Conservation (phyloP, 2,329 filamentous ascomycete genomes). For the Aspergillus transmontanensis region DNA sequence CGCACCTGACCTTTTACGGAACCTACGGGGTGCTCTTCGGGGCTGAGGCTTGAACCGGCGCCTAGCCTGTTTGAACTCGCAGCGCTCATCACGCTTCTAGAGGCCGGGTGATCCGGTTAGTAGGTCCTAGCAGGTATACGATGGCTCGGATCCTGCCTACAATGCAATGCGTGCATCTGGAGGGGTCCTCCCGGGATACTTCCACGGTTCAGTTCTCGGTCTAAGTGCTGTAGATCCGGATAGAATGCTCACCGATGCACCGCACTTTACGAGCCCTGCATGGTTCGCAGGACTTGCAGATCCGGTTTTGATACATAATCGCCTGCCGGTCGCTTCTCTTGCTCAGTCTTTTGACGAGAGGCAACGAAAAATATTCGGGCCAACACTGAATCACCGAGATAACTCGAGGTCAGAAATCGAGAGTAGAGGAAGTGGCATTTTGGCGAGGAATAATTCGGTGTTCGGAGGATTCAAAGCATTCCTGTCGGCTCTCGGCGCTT, state of each 20-base stretch:
- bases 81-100: neutral
- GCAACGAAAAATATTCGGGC: too few species aligned
- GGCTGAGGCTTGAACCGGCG: neutral
- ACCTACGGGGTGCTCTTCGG: neutral
- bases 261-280: neutral
- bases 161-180: neutral
- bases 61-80: neutral
- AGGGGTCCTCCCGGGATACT: neutral
- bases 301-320: neutral
- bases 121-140: neutral
- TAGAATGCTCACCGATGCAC: neutral
- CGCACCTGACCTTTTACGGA: neutral
- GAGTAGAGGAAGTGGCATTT: too few species aligned
- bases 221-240: neutral
- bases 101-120: too few species aligned
- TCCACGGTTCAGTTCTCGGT: neutral
- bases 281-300: constrained; percentile 1
- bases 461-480: too few species aligned
- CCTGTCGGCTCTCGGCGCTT: too few species aligned
- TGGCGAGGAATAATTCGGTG: too few species aligned
- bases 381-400: too few species aligned
- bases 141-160: neutral
- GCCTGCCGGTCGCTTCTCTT: neutral
- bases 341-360: neutral
- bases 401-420: too few species aligned